Evolutionary conservation across 2,329 filamentous ascomycete species (phyloP).

Genomic region (Xylaria sp.): DNA sequence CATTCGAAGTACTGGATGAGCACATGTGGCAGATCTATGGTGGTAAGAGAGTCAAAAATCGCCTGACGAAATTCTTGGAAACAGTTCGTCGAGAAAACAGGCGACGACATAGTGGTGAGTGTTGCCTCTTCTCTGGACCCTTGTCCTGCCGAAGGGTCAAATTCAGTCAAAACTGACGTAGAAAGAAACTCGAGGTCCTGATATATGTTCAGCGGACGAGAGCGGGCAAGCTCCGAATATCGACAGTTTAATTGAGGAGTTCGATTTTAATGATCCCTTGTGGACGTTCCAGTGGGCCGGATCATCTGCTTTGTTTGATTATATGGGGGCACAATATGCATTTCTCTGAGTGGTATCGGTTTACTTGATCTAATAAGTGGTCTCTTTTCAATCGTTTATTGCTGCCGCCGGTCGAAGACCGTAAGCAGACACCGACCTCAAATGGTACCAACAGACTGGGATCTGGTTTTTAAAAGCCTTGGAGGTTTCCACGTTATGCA

Average conservation of each 20-base stretch:
- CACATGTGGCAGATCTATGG: background rate
- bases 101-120: background rate
- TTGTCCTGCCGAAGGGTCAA: background rate
- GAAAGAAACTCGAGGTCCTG: background rate
- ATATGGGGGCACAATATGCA: background rate
- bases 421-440: no score
- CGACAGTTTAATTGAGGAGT: background rate
- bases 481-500: no score
- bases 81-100: background rate
- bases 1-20: constrained; percentile 1
- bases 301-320: background rate
- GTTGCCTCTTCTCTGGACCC: background rate
- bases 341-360: background rate
- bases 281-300: background rate
- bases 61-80: background rate
- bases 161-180: background rate
- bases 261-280: background rate
- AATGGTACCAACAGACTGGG: no score
- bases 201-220: background rate
- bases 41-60: background rate
- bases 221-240: background rate
- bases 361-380: background rate
- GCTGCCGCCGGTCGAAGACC: no score
- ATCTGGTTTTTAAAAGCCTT: no score
- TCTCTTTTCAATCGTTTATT: no score